Base-by-base conservation (phyloP, 352 stramenopile genomes). In the Aphanomyces cochlioides region DNA sequence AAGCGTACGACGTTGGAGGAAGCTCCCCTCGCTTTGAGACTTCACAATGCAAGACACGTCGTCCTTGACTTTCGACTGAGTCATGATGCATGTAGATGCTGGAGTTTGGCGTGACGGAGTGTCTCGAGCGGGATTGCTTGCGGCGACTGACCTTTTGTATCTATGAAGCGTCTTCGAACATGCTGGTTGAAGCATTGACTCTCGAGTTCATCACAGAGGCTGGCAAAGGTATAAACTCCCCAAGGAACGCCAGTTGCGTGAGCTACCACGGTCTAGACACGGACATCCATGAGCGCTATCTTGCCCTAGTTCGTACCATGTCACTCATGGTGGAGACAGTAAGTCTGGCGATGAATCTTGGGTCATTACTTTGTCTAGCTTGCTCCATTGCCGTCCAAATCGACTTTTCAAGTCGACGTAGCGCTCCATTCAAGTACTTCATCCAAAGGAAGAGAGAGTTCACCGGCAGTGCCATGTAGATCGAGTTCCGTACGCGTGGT, bases 41-140 rank as follows among this genome's bases (percentile, higher is more conserved):
- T 70, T 8, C 64, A 70, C 45, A 19, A 70, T 28, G 64, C 61
- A 70, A n/a, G 50, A 19, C 15, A 58, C 10, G 2, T 17, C 19
- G 17, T 13, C 3, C 50, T 36, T 37, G 17, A 21, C 15, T 12
- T 7, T 12, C 10, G 36, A 58, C 21, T 58, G 17, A 19, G 1
- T n/a, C 4, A 69, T 17, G 34, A 12, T 39, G 28, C 36, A 39
- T 43, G 37, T 61, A 70, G 64, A n/a, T 70, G 10, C 12, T 70
- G 7, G 64, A 70, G 21, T 70, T 63, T 64, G 64, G 64, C 17
- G 19, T 70, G n/a, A 36, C n/a, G 7, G 64, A 70, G 39, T 61
- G 64, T 28, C 40, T 70, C 38, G 64, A 70, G 4, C 64, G 38
- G 8, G 7, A 28, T 7, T 70, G 54, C 64, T 19, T 70, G 3